Conservation (phyloP, 495 filamentous ascomycete species). For the Hyaloscypha bicolor region DNA sequence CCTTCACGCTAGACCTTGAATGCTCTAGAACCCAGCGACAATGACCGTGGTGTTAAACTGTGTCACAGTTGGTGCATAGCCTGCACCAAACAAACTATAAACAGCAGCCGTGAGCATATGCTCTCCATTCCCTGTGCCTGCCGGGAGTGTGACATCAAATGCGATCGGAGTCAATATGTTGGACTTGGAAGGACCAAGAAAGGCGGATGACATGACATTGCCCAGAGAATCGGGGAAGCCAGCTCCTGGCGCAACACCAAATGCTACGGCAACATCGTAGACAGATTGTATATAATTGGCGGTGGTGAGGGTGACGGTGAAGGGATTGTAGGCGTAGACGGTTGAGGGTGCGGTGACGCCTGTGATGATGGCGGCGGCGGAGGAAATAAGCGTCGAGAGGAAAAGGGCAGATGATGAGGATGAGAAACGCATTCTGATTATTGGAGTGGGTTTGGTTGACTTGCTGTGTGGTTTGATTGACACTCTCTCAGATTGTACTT, state of each 20-base stretch:
- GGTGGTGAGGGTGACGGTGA: slow-evolving; percentile 19
- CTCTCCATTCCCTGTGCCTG: slow-evolving; percentile 6
- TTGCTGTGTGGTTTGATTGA: neutral
- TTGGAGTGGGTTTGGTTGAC: neutral
- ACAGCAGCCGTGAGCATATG: slow-evolving; percentile 7
- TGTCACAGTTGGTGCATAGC: slow-evolving; percentile 1
- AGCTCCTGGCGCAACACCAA: slow-evolving; percentile 17
- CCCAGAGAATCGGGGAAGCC: slow-evolving; percentile 21
- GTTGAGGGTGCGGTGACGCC: slow-evolving; percentile 19
- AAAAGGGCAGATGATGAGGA: neutral
- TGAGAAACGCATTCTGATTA: slow-evolving; percentile 19
- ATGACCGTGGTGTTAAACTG: slow-evolving; percentile 17
- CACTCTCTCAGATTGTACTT: neutral
- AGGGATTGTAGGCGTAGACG: slow-evolving; percentile 13
- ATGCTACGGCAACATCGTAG: slow-evolving; percentile 21
- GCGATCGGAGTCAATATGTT: slow-evolving; percentile 17
- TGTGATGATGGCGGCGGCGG: slow-evolving; percentile 16
- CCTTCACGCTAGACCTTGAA: neutral
- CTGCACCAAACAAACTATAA: slow-evolving; percentile 22
- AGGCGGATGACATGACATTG: slow-evolving; percentile 16
- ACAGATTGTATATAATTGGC: slow-evolving; percentile 28
- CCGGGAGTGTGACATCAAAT: slow-evolving; percentile 16
- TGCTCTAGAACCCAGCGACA: slow-evolving; percentile 6
- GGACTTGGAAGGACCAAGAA: slow-evolving; percentile 11
- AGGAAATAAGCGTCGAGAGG: slow-evolving; percentile 11